Evolutionary conservation across 169 alveolate species (phyloP).

Genomic region (Plasmodium chabaudi): DNA sequence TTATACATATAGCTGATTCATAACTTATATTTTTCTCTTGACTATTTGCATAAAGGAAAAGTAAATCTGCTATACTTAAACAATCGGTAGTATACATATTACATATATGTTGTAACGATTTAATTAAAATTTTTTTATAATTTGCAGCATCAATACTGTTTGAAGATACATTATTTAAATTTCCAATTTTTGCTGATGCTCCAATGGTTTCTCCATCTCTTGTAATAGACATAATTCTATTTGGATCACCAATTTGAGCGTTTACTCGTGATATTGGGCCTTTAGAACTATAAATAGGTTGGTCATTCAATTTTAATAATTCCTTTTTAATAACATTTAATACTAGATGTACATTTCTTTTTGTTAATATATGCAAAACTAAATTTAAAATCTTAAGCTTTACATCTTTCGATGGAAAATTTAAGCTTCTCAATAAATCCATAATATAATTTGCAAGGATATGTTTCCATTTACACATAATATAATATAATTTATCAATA

Average conservation of each 20-base stretch:
- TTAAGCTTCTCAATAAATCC: constrained; percentile 90
- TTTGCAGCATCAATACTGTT: constrained; percentile 64
- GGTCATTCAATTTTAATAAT: constrained; percentile 70
- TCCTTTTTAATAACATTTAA: constrained; percentile 78
- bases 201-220: background rate
- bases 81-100: constrained; percentile 79
- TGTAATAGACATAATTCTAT: background rate
- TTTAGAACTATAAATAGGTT: constrained; percentile 32
- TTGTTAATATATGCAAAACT: constrained; percentile 77
- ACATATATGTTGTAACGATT: constrained; percentile 82
- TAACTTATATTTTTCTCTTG: constrained; percentile 78
- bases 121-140: constrained; percentile 79
- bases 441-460: constrained; percentile 90
- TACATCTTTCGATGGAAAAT: constrained; percentile 86
- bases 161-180: background rate
- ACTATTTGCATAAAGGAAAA: constrained; percentile 76
- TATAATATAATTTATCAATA: constrained; percentile 71
- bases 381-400: constrained; percentile 88
- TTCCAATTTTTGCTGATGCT: background rate
- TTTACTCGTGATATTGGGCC: background rate
- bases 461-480: constrained; percentile 82
- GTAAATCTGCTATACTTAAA: constrained; percentile 75
- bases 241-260: too few species aligned
- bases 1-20: constrained; percentile 80
- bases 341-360: constrained; percentile 79